These are phyloP conservation scores for Ogataea zsoltii DNA, from an alignment of 805 yeast genomes.

Conservation along the genomic window DNA sequence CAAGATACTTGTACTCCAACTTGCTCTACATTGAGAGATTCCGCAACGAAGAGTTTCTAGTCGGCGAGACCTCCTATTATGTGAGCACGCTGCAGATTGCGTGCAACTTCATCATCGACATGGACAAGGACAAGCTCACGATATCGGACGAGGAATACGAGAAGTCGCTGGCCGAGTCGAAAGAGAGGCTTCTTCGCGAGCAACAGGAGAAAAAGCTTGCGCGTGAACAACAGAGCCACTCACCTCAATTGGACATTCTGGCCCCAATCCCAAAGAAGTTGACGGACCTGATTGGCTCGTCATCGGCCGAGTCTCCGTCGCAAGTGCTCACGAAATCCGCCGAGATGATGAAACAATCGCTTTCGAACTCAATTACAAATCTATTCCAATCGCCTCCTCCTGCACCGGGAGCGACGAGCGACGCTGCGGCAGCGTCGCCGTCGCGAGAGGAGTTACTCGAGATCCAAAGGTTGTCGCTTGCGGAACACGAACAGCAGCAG, in stretches of 20 bases:
- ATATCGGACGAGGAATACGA: slow-evolving; percentile 60
- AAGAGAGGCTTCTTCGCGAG: slow-evolving; percentile 39
- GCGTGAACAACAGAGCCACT: slow-evolving; percentile 3
- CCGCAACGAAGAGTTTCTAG: slow-evolving; percentile 68
- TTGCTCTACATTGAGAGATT: slow-evolving; percentile 83
- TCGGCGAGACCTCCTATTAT: slow-evolving; percentile 91
- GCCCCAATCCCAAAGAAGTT: slow-evolving; percentile 30
- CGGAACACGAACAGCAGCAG: slow-evolving; percentile 33
- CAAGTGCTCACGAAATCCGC: slow-evolving; percentile 39
- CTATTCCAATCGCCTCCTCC: slow-evolving; percentile 22
- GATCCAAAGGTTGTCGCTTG: slow-evolving; percentile 32
- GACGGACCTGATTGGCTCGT: slow-evolving; percentile 27
- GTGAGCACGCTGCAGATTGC: slow-evolving; percentile 91
- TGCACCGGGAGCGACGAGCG: slow-evolving; percentile 6
- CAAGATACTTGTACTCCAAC: slow-evolving; percentile 70
- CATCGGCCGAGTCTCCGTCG: slow-evolving; percentile 33
- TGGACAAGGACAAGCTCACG: slow-evolving; percentile 59
- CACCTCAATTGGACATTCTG: slow-evolving; percentile 9
- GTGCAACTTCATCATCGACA: slow-evolving; percentile 67
- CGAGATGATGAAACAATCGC: slow-evolving; percentile 36
- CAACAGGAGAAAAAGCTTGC: slow-evolving; percentile 21
- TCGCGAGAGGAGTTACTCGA: slow-evolving; percentile 25
- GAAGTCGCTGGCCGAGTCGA: slow-evolving; percentile 45
- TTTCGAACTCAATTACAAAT: slow-evolving; percentile 29
- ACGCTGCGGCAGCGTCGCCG: slow-evolving; percentile 3